Evolutionary conservation across 176 grass and related monocot genomes (phyloP).

Genomic region (Tillandsia fasciculata): DNA sequence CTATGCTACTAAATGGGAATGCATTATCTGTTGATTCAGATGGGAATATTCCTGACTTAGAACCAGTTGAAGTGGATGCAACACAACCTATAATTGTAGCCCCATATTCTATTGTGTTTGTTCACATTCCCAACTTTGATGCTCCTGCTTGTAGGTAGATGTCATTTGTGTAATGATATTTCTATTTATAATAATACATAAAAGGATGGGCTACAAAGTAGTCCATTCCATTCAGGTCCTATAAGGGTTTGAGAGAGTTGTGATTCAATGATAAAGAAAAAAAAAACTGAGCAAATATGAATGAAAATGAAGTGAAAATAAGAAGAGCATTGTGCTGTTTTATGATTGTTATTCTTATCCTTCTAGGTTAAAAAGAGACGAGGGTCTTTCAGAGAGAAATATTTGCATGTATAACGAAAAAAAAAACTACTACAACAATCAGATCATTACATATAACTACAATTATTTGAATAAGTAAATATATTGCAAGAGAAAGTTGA

Average conservation of each 20-base stretch:
- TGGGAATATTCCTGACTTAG: constrained; percentile 59
- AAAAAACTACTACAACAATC: too few species aligned
- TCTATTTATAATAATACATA: constrained; percentile 7
- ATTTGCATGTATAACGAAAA: too few species aligned
- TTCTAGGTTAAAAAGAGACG: too few species aligned
- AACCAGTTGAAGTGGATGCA: constrained; percentile 40
- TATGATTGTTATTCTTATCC: too few species aligned
- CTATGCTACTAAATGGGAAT: constrained; percentile 71
- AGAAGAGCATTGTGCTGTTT: background rate
- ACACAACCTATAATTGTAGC: constrained; percentile 49
- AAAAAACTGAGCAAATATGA: constrained; percentile 15
- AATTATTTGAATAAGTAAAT: too few species aligned
- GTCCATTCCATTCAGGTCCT: constrained; percentile 35
- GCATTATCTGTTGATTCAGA: constrained; percentile 37
- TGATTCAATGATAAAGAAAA: constrained; percentile 29
- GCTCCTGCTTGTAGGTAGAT: constrained; percentile 65
- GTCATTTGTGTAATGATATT: background rate
- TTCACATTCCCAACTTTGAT: constrained; percentile 54
- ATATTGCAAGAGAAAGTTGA: too few species aligned
- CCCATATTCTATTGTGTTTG: constrained; percentile 85
- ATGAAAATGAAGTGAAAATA: background rate
- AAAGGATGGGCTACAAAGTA: constrained; percentile 54
- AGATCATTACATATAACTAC: too few species aligned
- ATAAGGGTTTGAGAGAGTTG: constrained; percentile 45
- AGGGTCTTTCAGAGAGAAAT: too few species aligned